Conservation (phyloP, 371 early-diverging fungal genomes). For the Smittium mucronatum region DNA sequence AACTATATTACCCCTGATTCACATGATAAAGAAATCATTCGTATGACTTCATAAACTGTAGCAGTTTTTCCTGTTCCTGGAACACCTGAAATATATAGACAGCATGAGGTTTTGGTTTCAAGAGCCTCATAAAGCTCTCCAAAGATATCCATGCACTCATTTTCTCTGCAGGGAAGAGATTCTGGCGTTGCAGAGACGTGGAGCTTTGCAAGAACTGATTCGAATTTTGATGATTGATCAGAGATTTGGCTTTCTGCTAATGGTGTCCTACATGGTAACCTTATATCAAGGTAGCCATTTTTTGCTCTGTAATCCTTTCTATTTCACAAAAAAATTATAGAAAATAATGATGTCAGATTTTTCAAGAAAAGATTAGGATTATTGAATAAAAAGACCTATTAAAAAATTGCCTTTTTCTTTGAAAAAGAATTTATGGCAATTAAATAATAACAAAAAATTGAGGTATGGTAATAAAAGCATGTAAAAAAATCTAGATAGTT, state of each 20-base stretch:
- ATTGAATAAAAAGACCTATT: no score
- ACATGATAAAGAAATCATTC: conserved; percentile 52
- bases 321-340: no score
- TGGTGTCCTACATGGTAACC: background rate
- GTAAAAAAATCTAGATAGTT: no score
- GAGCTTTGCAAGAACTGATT: conserved; percentile 57
- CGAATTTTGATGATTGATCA: conserved; percentile 32
- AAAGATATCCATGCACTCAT: conserved; percentile 67
- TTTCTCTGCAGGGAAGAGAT: conserved; percentile 78
- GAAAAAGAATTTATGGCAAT: no score
- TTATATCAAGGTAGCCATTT: background rate
- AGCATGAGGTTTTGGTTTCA: conserved; percentile 28
- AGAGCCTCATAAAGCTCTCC: conserved; percentile 56
- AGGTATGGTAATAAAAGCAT: no score
- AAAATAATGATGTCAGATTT: no score
- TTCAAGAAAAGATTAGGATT: no score
- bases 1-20: conserved; percentile 35
- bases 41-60: conserved; percentile 76
- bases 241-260: background rate
- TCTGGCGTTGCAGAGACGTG: conserved; percentile 84
- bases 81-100: conserved; percentile 89
- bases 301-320: background rate
- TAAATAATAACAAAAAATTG: no score
- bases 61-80: conserved; percentile 98
- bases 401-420: no score